A percentile compares a stretch with the other conserved stretches of the same genome.
These are phyloP conservation scores for Yamadazyma dushanensis DNA, from an alignment of 1,139 yeast genomes.

Conservation along the genomic window DNA sequence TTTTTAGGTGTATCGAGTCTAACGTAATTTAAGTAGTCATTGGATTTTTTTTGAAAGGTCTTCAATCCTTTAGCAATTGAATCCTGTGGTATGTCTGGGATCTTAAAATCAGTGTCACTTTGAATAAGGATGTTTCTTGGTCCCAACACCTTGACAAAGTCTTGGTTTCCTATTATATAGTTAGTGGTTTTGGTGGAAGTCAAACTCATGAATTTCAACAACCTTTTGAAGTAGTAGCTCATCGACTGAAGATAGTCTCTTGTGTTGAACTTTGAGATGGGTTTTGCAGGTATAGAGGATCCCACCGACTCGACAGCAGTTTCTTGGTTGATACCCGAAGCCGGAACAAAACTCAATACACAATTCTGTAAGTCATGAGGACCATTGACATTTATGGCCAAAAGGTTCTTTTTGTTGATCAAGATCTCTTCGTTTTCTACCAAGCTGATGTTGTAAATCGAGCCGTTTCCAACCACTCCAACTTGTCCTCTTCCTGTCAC, in stretches of 20 bases:
- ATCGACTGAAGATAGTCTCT: background rate
- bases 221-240: background rate
- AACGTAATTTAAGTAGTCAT: constrained; percentile 43
- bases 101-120: constrained; percentile 24
- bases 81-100: constrained; percentile 16
- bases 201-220: constrained; percentile 6
- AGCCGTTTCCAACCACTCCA: constrained; percentile 58
- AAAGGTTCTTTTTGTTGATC: constrained; percentile 45
- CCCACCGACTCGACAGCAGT: background rate
- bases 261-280: background rate
- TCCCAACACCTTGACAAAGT: constrained; percentile 51
- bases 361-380: constrained; percentile 45
- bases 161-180: constrained; percentile 31
- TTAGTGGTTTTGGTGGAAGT: constrained; percentile 13
- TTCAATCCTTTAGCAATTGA: constrained; percentile 11
- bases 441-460: constrained; percentile 50
- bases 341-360: constrained; percentile 13
- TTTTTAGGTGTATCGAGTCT: constrained; percentile 4
- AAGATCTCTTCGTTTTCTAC: constrained; percentile 49
- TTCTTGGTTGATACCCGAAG: background rate
- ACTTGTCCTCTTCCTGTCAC: constrained; percentile 60
- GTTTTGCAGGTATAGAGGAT: background rate
- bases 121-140: constrained; percentile 57
- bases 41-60: constrained; percentile 17
- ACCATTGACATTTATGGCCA: constrained; percentile 56